Base-by-base conservation (phyloP, 352 stramenopile species). In the Globisporangium uncinulatum region DNA sequence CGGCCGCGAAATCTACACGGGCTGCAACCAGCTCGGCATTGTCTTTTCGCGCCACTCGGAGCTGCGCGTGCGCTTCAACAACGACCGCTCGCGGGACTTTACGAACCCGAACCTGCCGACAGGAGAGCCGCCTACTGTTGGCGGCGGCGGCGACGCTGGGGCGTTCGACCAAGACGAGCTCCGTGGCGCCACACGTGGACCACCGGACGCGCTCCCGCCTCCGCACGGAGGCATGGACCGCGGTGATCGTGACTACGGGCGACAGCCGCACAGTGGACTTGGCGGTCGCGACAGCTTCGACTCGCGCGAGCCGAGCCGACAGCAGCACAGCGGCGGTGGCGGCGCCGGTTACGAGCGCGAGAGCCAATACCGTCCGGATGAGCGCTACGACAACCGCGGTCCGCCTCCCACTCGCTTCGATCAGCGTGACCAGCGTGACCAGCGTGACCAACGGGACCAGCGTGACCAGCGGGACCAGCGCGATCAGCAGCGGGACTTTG, bases 1-100 rank as follows among this genome's bases (percentile, higher is more conserved):
- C 57, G 83, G 83, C 10, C 80, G 83, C 17, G 83, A 93, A 49
- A 93, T 93, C 48, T 93, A 93, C 77, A 91, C 83, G 24, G 83
- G 83, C 46, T 93, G 83, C 67, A 93, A 93, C 61, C 77, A 75
- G 64, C 76, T 93, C 39, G 83, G 73, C 56, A 88, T 93, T 46
- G 75, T 86, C 15, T 91, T 91, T 59, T 91, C 80, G 13, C 77
- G 74, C 24, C 81, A 91, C 50, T 57, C 71, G 1, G 78, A 89
- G 54, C 70, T 93, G 34, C 71, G 62, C 10, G 83, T 93, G 47
- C 80, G 81, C 36, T 93, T 78, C 62, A 93, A 93, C 66, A 82
- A 80, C 59, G 80, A 90, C 31, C 70, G 71, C 42, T 89, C 78
- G 17, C 70, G 75, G 0, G 83, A 93, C 64, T 93, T 73, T 44